These are phyloP conservation scores for Petunia secreta DNA, from an alignment of 257 asterid species.

Conservation along the genomic window DNA sequence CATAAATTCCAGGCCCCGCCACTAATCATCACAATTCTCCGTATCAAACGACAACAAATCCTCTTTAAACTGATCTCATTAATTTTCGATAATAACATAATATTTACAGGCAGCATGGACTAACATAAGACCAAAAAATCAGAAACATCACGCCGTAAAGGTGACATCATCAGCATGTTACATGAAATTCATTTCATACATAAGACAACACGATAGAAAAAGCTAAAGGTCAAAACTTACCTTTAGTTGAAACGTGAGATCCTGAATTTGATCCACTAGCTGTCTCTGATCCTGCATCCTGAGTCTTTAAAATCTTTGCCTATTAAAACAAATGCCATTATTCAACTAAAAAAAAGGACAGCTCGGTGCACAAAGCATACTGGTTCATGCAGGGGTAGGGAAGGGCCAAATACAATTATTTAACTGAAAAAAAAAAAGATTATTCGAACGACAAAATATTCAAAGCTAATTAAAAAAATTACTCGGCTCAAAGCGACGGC, in stretches of 20 bases:
- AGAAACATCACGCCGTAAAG: not conserved
- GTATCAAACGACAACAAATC: not conserved
- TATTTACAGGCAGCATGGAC: not conserved
- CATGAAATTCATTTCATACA: not conserved
- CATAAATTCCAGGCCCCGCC: not conserved
- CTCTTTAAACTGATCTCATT: not conserved
- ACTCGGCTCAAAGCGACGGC: constrained; percentile 90
- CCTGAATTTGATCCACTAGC: constrained; percentile 43
- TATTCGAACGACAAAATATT: not conserved
- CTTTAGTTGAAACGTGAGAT: constrained; percentile 42
- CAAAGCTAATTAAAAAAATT: constrained; percentile 10
- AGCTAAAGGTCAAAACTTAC: constrained; percentile 29
- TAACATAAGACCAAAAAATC: constrained; percentile 6
- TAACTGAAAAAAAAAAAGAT: not conserved
- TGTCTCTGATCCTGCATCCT: constrained; percentile 51
- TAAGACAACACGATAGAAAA: constrained; percentile 6
- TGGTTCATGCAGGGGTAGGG: too few species aligned
- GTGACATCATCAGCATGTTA: not conserved
- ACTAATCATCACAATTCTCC: not conserved
- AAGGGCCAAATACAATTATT: too few species aligned
- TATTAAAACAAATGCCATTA: not conserved
- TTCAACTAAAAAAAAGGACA: too few species aligned
- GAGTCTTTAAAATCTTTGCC: constrained; percentile 35
- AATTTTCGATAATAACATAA: not conserved
- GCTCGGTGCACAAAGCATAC: too few species aligned